A percentile compares a stretch with the other conserved stretches of the same genome.
These are phyloP conservation scores for Mycena rosella DNA, from an alignment of 768 basidiomycete genomes.

Conservation along the genomic window DNA sequence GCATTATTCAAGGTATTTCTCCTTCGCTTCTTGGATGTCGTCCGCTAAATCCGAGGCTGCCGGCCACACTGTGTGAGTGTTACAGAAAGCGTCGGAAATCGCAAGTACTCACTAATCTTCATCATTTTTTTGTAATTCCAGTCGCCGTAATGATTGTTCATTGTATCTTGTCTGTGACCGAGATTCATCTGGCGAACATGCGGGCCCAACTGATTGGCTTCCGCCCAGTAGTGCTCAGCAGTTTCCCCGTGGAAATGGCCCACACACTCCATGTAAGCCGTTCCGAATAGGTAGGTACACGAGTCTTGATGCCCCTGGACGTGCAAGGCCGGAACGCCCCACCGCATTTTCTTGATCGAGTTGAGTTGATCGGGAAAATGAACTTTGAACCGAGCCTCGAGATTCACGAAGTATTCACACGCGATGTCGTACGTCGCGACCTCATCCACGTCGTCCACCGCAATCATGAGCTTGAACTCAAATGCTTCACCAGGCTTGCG, in stretches of 20 bases:
- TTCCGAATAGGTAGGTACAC: background rate
- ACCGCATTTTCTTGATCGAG: background rate
- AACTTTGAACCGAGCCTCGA: background rate
- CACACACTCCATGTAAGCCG: background rate
- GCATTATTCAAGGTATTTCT: background rate
- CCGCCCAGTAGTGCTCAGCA: background rate
- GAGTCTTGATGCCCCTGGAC: constrained; percentile 32
- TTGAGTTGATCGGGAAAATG: background rate
- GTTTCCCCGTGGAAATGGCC: background rate
- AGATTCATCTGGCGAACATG: background rate
- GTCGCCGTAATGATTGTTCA: background rate
- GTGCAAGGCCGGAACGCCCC: constrained; percentile 37
- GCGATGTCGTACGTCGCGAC: background rate
- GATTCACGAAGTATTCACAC: background rate
- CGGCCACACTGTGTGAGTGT: background rate
- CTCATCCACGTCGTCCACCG: background rate
- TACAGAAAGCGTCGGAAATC: background rate
- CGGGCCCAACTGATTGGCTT: background rate
- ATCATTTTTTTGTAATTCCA: too few species aligned
- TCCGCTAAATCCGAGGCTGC: background rate
- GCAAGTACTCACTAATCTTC: background rate
- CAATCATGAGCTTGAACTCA: background rate
- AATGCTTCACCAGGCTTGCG: too few species aligned
- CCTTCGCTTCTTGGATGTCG: background rate
- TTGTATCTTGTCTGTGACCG: background rate